These are phyloP conservation scores for Cladophialophora immunda DNA, from an alignment of 2,329 filamentous ascomycete species.

Conservation along the genomic window DNA sequence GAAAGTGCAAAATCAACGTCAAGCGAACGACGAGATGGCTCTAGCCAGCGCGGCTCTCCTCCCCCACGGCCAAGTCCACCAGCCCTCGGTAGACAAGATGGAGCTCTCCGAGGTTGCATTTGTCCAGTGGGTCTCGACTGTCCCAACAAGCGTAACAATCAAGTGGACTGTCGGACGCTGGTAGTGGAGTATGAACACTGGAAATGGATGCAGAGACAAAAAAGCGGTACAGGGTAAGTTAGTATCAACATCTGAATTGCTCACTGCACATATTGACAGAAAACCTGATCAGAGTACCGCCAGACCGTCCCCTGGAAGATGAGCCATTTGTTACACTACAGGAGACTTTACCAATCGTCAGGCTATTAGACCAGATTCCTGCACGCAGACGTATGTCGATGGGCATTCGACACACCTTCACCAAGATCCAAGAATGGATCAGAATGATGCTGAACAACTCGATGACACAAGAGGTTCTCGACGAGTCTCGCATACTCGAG, in stretches of 20 bases:
- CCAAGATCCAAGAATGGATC: slow-evolving; percentile 25
- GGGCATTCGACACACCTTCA: slow-evolving; percentile 11
- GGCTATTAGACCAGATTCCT: slow-evolving; percentile 22
- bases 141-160: slow-evolving; percentile 16
- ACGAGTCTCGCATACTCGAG: slow-evolving; percentile 17
- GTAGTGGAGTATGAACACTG: slow-evolving; percentile 28
- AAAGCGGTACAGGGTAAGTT: slow-evolving; percentile 22
- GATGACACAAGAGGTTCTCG: slow-evolving; percentile 19
- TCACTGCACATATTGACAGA: not conserved
- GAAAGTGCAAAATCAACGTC: not conserved
- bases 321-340: slow-evolving; percentile 21
- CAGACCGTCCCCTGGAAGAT: slow-evolving; percentile 7
- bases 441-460: slow-evolving; percentile 28
- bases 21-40: not conserved
- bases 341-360: slow-evolving; percentile 14
- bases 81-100: not conserved
- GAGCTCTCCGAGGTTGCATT: slow-evolving; percentile 12
- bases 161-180: slow-evolving; percentile 34
- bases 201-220: slow-evolving; percentile 17
- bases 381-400: not conserved
- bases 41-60: not conserved
- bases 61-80: not conserved
- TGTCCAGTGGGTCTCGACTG: slow-evolving; percentile 33
- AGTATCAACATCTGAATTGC: not conserved
- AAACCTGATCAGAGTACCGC: slow-evolving; percentile 11